A percentile compares a stretch with the other conserved stretches of the same genome.
Evolutionary conservation across 2,329 filamentous ascomycete species (phyloP).

Genomic region (Colletotrichum eleusines): DNA sequence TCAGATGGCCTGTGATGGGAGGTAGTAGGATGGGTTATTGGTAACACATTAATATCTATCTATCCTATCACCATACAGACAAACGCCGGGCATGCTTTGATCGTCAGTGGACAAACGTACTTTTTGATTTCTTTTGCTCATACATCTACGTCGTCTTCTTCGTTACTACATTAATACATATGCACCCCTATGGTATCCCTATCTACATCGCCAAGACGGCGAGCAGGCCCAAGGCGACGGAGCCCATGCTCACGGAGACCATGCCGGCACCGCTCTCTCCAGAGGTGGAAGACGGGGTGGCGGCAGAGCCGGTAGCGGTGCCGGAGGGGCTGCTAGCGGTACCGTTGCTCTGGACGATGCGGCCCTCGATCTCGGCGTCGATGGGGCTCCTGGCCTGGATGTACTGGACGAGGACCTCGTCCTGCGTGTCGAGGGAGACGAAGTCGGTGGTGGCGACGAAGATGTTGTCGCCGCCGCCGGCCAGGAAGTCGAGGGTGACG

Average conservation of each 20-base stretch:
- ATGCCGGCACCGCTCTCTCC: conserved; percentile 21
- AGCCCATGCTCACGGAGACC: conserved; percentile 20
- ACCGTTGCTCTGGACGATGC: conserved; percentile 51
- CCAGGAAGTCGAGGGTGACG: conserved; percentile 73
- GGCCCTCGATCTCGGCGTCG: conserved; percentile 61
- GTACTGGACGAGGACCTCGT: conserved; percentile 66
- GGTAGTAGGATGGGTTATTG: too few relatives aligned
- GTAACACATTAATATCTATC: not conserved
- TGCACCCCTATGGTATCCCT: not conserved
- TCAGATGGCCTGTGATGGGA: too few relatives aligned
- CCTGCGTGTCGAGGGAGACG: conserved; percentile 63
- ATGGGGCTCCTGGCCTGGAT: conserved; percentile 63
- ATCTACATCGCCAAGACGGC: not conserved
- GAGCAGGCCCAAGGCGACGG: conserved; percentile 11
- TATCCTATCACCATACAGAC: not conserved
- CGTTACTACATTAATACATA: conserved; percentile 21
- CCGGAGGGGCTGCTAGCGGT: conserved; percentile 15
- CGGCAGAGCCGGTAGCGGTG: conserved; percentile 9
- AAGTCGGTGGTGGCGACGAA: conserved; percentile 56
- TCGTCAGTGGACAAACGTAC: not conserved
- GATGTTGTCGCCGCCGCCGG: conserved; percentile 73
- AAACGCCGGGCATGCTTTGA: not conserved
- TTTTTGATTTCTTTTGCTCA: conserved; percentile 2
- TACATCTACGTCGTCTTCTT: conserved; percentile 33
- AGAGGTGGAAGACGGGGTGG: conserved; percentile 15